Base-by-base conservation (phyloP, 345 rosid genomes). In the Populus simonii region DNA sequence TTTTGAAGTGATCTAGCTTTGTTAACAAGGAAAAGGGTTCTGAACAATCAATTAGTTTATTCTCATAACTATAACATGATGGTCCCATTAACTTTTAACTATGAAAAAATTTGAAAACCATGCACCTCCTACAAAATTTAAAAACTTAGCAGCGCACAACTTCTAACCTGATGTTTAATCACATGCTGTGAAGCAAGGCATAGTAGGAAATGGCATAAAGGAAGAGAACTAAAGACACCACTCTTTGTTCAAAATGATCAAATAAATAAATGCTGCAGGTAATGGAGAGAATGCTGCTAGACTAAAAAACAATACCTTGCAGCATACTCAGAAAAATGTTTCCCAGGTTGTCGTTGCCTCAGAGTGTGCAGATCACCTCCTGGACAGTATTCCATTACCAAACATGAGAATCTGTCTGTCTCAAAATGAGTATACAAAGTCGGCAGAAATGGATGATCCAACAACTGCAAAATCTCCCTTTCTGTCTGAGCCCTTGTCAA, bases 381-480 rank as follows among this genome's bases (percentile, higher is more conserved):
- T 9, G 99, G 99, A 78, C 99, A 96, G 71, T 89, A 93, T 67
- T 96, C 99, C 98, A 96, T 93, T 66, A 96, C 99, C 87, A 96
- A 88, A 80, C 99, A 93, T 31, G 93, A 87, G 90, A 96, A 96
- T 70, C 99, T 88, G 41, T 96, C 99, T 0, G 99, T 96, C 86
- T 96, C 99, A 71, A 96, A 96, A 85, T 93, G 97, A 1, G 98
- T 91, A 69, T 95, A 95, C 85, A 95, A 83, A 20, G 99, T 95
- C 22, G 99, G 99, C 73, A 95, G 82, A 87, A 96, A 96, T 13
- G 99, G 99, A 89, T 96, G 99, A 78, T 96, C 99, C 80, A 96
- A 78, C 27, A 93, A 87, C 87, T 93, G 99, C 81, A 96, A 85
- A 86, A 96, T 96, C 83, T 96, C 98, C 79, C 99, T 91, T 83